Evolutionary conservation across 768 basidiomycete species (phyloP).

Genomic region (Boletus subparvulus): DNA sequence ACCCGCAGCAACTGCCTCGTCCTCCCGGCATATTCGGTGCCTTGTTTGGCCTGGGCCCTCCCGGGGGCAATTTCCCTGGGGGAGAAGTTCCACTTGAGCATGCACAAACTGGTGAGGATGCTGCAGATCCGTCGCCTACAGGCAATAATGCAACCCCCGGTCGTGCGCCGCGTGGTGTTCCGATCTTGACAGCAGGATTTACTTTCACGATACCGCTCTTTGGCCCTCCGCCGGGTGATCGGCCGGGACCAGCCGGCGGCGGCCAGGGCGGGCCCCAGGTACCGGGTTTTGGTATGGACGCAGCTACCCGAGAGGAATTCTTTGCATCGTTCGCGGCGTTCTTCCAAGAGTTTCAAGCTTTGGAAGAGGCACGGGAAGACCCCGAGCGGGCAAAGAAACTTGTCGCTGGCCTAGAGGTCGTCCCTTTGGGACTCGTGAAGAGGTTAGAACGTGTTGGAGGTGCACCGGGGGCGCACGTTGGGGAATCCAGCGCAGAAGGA

Average conservation of each 20-base stretch:
- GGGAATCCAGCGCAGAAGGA: slow-evolving; percentile 35
- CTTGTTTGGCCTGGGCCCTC: slow-evolving; percentile 24
- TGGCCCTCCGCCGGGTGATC: slow-evolving; percentile 19
- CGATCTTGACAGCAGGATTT: slow-evolving; percentile 31
- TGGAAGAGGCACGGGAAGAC: slow-evolving; percentile 51
- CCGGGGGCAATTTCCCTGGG: slow-evolving; percentile 8
- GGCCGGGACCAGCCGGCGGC: neutral
- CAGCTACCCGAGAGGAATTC: slow-evolving; percentile 22
- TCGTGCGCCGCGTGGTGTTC: slow-evolving; percentile 21
- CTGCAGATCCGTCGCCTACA: slow-evolving; percentile 15
- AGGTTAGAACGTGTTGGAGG: slow-evolving; percentile 55
- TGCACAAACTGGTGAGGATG: slow-evolving; percentile 29
- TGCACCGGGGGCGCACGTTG: slow-evolving; percentile 34
- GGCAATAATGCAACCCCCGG: slow-evolving; percentile 25
- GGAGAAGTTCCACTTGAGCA: slow-evolving; percentile 25
- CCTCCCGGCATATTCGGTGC: slow-evolving; percentile 25
- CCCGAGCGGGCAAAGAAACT: slow-evolving; percentile 66
- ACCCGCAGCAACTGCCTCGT: slow-evolving; percentile 21
- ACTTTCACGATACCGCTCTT: slow-evolving; percentile 37
- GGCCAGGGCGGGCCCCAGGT: neutral
- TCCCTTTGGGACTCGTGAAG: slow-evolving; percentile 64
- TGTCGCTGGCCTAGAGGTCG: slow-evolving; percentile 61
- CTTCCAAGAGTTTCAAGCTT: slow-evolving; percentile 27
- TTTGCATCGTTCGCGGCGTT: slow-evolving; percentile 28
- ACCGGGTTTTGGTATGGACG: slow-evolving; percentile 18